phyloP scores from a whole-genome alignment of 2,329 filamentous ascomycete species.

The Dendrostoma leiphaemia region DNA sequence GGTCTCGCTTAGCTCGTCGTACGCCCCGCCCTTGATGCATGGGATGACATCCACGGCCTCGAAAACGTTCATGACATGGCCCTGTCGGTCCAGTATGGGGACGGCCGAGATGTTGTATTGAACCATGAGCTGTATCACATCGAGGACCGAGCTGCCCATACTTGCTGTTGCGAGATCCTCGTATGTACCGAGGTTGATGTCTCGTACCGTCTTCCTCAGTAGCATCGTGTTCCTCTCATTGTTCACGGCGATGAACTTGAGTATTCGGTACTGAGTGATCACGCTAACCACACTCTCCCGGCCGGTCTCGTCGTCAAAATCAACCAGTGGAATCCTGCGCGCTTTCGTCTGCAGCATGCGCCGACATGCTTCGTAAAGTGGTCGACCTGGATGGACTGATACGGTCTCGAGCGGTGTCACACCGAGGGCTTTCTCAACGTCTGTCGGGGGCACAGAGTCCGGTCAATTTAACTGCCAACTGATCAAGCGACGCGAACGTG shows the following conservation, averaged over 20 bases:
- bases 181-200: conserved; percentile 85
- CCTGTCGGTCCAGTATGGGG: conserved; percentile 80
- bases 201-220: conserved; percentile 80
- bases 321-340: conserved; percentile 88
- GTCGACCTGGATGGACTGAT: conserved; percentile 87
- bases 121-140: conserved; percentile 92
- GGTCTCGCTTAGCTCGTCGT: conserved; percentile 82
- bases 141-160: conserved; percentile 90
- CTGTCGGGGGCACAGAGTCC: conserved; percentile 45
- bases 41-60: conserved; percentile 97
- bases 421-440: conserved; percentile 92
- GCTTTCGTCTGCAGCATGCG: conserved; percentile 93
- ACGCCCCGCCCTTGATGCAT: conserved; percentile 88
- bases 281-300: conserved; percentile 93
- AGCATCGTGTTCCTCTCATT: conserved; percentile 79
- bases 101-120: conserved; percentile 92
- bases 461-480: conserved; percentile 15
- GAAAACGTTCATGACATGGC: conserved; percentile 87
- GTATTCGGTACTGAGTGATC: conserved; percentile 95
- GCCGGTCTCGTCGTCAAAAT: conserved; percentile 90
- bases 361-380: conserved; percentile 92
- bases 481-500: neutral
- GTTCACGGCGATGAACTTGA: conserved; percentile 98
- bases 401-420: conserved; percentile 90
- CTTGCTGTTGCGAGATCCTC: conserved; percentile 73